These are phyloP conservation scores for Tylopilus plumbeoviolaceoides DNA, from an alignment of 768 basidiomycete genomes.

Conservation along the genomic window DNA sequence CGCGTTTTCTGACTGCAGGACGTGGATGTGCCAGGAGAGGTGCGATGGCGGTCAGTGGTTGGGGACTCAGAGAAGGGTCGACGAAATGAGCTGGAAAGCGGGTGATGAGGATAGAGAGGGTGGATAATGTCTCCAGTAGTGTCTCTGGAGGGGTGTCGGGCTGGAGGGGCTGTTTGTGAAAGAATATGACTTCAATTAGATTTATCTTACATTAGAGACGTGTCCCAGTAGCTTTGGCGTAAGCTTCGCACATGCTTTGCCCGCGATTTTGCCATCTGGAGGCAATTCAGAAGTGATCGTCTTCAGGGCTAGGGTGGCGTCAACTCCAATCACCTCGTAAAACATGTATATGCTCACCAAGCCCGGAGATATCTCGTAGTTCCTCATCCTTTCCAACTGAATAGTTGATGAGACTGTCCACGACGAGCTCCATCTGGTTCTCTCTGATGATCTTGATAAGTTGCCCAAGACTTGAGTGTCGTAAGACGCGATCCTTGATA, in stretches of 20 bases:
- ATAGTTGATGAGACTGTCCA: conserved; percentile 86
- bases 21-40: conserved; percentile 73
- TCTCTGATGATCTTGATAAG: conserved; percentile 87
- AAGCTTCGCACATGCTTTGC: conserved; percentile 76
- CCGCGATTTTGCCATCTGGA: conserved; percentile 73
- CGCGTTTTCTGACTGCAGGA: conserved; percentile 88
- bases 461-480: conserved; percentile 67
- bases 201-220: conserved; percentile 59
- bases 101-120: conserved; percentile 82
- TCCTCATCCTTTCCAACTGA: conserved; percentile 89
- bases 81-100: conserved; percentile 74
- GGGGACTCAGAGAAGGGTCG: conserved; percentile 46
- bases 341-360: conserved; percentile 50
- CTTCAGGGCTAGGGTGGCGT: conserved; percentile 67
- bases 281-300: conserved; percentile 92
- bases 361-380: conserved; percentile 86
- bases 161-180: conserved; percentile 32
- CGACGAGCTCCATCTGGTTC: conserved; percentile 76
- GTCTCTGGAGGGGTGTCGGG: conserved; percentile 72
- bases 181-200: neutral
- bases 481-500: conserved; percentile 1
- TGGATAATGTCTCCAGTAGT: conserved; percentile 77
- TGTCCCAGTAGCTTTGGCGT: conserved; percentile 80
- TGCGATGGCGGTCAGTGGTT: conserved; percentile 63
- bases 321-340: neutral